These are phyloP conservation scores for Graphilbum ipis-grandicollis DNA, from an alignment of 2,329 filamentous ascomycete genomes.

Conservation along the genomic window DNA sequence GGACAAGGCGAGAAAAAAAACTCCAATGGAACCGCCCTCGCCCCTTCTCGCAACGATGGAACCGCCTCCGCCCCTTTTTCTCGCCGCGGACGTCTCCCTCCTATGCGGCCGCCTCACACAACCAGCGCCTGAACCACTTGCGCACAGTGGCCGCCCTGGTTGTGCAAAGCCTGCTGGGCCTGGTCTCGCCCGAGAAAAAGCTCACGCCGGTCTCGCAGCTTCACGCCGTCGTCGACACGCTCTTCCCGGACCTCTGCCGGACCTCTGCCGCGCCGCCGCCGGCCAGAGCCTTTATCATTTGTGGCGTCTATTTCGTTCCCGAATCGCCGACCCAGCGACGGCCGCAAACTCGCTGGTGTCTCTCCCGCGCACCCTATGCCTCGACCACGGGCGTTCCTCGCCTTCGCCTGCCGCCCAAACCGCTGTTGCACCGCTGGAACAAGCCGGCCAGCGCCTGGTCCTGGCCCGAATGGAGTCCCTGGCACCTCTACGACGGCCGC, in stretches of 20 bases:
- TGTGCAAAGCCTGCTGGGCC: constrained; percentile 28
- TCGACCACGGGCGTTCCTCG: constrained; percentile 22
- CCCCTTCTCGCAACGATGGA: too few relatives aligned
- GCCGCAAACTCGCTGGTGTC: constrained; percentile 12
- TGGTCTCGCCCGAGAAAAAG: constrained; percentile 31
- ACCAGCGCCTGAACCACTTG: constrained; percentile 17
- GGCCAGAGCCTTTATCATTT: constrained; percentile 25
- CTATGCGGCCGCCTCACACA: constrained; percentile 9
- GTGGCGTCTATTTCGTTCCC: constrained; percentile 28
- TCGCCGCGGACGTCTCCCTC: constrained; percentile 3
- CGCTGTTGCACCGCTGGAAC: constrained; percentile 5
- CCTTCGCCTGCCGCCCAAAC: neutral
- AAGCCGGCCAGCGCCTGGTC: constrained; percentile 8
- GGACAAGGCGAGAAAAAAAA: too few relatives aligned
- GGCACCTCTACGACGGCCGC: constrained; percentile 38
- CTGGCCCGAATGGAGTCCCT: constrained; percentile 15
- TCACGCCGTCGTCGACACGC: constrained; percentile 24
- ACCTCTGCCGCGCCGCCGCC: neutral
- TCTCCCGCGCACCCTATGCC: constrained; percentile 6
- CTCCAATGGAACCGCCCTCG: too few relatives aligned
- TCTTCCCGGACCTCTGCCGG: too few relatives aligned
- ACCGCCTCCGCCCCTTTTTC: neutral
- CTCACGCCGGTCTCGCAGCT: constrained; percentile 24
- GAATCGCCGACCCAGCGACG: too few relatives aligned
- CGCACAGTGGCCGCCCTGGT: constrained; percentile 27